phyloP scores from a whole-genome alignment of 2,329 filamentous ascomycete species.

The Blumeriella jaapii region DNA sequence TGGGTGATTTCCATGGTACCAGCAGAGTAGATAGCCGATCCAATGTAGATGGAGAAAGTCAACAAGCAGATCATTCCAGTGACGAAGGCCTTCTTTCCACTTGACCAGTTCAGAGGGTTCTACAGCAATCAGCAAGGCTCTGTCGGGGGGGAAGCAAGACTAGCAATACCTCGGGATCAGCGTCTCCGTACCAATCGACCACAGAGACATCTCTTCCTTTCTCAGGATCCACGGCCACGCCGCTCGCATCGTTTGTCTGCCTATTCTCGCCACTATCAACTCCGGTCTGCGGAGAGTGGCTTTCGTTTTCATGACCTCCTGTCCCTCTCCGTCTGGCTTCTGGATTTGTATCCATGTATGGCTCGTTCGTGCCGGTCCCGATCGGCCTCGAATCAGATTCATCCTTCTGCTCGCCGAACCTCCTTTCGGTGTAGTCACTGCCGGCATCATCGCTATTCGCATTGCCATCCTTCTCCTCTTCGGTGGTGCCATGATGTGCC shows the following conservation, averaged over 20 bases:
- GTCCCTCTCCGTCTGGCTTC: background rate
- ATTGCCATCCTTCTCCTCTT: conserved; percentile 21
- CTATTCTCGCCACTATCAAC: conserved; percentile 8
- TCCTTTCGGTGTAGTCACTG: background rate
- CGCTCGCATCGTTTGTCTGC: conserved; percentile 29
- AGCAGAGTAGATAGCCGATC: conserved; percentile 36
- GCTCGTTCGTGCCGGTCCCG: background rate
- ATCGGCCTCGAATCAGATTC: background rate
- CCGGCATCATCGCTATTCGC: background rate
- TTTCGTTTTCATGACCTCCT: no score
- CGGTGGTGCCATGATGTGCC: conserved; percentile 34
- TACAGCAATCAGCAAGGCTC: conserved; percentile 30
- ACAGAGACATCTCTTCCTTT: conserved; percentile 39
- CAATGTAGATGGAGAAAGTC: conserved; percentile 46
- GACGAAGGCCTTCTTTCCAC: conserved; percentile 32
- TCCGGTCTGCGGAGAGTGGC: conserved; percentile 12
- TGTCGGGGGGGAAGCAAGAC: background rate
- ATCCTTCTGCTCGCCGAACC: background rate
- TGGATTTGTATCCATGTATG: background rate
- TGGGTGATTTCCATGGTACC: conserved; percentile 37
- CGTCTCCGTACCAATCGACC: conserved; percentile 38
- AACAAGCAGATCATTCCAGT: conserved; percentile 39
- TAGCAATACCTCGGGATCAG: conserved; percentile 33
- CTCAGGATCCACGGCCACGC: conserved; percentile 36
- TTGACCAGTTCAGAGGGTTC: conserved; percentile 44